Evolutionary conservation across 768 basidiomycete species (phyloP), one percentile per base, ranked within the genome.

Genomic region (Psilocybe tampanensis): DNA sequence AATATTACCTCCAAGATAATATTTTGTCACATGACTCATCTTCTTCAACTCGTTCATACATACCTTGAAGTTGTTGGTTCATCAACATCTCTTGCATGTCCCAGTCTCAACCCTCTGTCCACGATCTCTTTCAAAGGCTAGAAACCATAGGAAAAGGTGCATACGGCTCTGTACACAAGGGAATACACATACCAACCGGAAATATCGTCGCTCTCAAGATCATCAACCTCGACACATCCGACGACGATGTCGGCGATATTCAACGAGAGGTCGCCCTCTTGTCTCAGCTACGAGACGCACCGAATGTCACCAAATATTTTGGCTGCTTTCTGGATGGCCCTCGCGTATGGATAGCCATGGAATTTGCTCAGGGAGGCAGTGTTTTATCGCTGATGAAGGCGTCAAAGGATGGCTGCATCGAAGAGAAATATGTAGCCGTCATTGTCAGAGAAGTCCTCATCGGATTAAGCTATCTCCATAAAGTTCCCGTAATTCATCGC

Each of bases 261-360:
- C 96, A 98, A 73, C 89, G 92, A 59, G 97, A 98, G 73, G 94
- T 99, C 26, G 87, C 94, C 9, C 84, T 99, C 49, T 80, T 98
- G 18, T 88, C 90, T 44, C 94, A 96, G 68, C 83, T 98, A 29
- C 81, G 93, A 19, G 93, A 94, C 56, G 92, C 91, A 0, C 88
- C 92, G 24, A 95, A 95, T 68, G 86, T 97, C 66, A 98, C 92
- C 21, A 85, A 92, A 66, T 99, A 99, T 76, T 97, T 88, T 72
- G 96, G 94, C n/a, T 97, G 94, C 74, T 89, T 92, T 74, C 82
- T 97, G 68, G 91, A 96, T 68, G 95, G 95, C 0, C 92, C 94
- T 24, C 90, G 93, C 47, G 94, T 99, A 9, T 99, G 97, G 95
- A 98, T 99, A 64, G 93, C 89, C 34, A 99, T 99, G 97, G 97